Percentiles rank a stretch among this genome's conserved stretches.
Evolutionary conservation across 352 stramenopile species (phyloP).

Genomic region (Pseudoperonospora humuli): DNA sequence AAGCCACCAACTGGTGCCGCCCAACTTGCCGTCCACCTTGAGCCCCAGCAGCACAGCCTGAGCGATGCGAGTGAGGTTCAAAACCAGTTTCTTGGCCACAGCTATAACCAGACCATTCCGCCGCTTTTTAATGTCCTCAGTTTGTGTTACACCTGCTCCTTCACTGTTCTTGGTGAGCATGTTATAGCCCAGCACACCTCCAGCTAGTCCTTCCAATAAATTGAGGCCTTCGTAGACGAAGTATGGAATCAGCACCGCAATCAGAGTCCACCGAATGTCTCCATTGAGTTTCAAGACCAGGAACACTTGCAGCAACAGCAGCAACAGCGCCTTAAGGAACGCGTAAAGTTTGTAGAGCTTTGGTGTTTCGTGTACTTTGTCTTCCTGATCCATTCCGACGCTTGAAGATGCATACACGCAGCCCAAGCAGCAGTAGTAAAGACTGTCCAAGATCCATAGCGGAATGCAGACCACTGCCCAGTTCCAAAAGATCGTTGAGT

Average conservation of each 20-base stretch:
- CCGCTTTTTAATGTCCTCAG: constrained; percentile 62
- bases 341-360: constrained; percentile 65
- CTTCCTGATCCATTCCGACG: constrained; percentile 45
- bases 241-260: constrained; percentile 67
- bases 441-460: constrained; percentile 64
- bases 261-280: constrained; percentile 53
- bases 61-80: constrained; percentile 44
- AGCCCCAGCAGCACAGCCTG: constrained; percentile 58
- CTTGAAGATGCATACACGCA: constrained; percentile 46
- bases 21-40: constrained; percentile 55
- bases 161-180: constrained; percentile 70
- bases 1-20: constrained; percentile 64
- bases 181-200: constrained; percentile 50
- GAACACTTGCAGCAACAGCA: constrained; percentile 77
- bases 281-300: constrained; percentile 74
- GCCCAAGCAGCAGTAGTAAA: constrained; percentile 75
- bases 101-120: constrained; percentile 31
- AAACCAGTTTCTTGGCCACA: constrained; percentile 33
- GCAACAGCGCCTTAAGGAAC: constrained; percentile 70
- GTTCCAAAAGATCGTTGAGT: constrained; percentile 67
- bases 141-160: constrained; percentile 59
- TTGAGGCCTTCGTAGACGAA: constrained; percentile 73
- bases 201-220: constrained; percentile 52
- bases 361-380: constrained; percentile 39
- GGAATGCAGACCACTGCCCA: constrained; percentile 77